Base-by-base conservation (phyloP, 2,329 filamentous ascomycete genomes). In the Myriosclerotinia duriaeana region DNA sequence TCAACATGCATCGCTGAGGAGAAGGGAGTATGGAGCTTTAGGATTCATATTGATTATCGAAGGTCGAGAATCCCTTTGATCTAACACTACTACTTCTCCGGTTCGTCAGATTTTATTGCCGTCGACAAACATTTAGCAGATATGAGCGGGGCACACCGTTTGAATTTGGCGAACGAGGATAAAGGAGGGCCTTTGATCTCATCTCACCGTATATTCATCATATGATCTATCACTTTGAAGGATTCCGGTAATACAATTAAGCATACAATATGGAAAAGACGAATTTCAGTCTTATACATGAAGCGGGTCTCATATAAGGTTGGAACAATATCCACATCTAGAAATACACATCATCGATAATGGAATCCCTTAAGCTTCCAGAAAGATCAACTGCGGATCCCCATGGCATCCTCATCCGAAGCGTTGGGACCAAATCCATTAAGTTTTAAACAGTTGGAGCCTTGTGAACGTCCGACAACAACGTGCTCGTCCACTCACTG, bases 311-410 rank as follows among this genome's bases (percentile, higher is more conserved):
- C 50, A 42, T n/a, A 53, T 38, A 44, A 63, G 60, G 60, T 34
- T 20, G 17, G n/a, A 17, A 50, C 20, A n/a, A 38, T 54, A 53
- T 46, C 61, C 61, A 55, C 61, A 42, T 22, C 15, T 34, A 22
- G 20, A 64, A 30, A 54, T 54, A 64, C 62, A 64, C 40, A 59
- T 65, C 42, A 65, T 65, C 62, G 36, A 46, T 12, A 5, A 40
- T 34, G n/a, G 58, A 38, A 50, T 38, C 44, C 30, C 50, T 22
- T 30, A 61, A 38, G 58, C 63, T 65, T 65, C 63, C 59, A 65
- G 63, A 65, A 65, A 65, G 42, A 59, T 59, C 50, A 59, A 65
- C 42, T 59, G 62, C 62, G 62, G 62, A 65, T 48, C 62, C 42
- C 53, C 17, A 15, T 59, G 38, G 36, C 36, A 59, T 42, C 63